phyloP scores from a whole-genome alignment of 2,329 filamentous ascomycete species.

The Arthrocladium fulminans region DNA sequence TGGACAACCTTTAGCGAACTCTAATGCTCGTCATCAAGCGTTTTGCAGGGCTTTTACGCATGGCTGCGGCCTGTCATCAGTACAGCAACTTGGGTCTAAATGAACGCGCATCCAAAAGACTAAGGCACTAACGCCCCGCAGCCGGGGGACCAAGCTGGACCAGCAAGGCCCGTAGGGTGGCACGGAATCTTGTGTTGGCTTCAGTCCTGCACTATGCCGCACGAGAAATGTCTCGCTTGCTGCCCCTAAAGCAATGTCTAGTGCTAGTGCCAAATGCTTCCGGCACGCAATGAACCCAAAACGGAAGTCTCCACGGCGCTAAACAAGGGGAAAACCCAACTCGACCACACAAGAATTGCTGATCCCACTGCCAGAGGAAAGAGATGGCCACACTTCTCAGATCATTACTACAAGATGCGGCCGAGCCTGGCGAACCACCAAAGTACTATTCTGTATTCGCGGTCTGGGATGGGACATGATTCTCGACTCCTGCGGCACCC shows the following conservation, averaged over 20 bases:
- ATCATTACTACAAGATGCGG: neutral
- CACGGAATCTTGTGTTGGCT: neutral
- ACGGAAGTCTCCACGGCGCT: neutral
- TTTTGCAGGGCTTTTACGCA: conserved; percentile 3
- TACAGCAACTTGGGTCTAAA: too few relatives aligned
- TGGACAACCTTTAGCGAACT: neutral
- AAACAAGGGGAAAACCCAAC: neutral
- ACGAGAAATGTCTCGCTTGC: neutral
- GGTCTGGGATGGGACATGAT: neutral
- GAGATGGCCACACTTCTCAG: neutral
- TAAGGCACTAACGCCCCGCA: too few relatives aligned
- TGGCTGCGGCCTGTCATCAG: too few relatives aligned
- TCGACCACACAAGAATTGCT: conserved; percentile 2
- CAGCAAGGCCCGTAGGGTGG: too few relatives aligned
- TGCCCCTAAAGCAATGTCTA: neutral
- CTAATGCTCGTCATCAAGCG: conserved; percentile 5
- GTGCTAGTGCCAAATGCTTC: neutral
- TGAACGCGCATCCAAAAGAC: too few relatives aligned
- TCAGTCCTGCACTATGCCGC: neutral
- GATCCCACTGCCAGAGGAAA: neutral
- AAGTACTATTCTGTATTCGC: neutral
- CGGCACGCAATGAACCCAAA: neutral
- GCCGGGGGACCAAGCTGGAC: too few relatives aligned
- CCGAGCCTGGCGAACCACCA: neutral
- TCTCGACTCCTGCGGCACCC: neutral